phyloP scores from a whole-genome alignment of 768 basidiomycete species.

The Lanmaoa pseudosensibilis region DNA sequence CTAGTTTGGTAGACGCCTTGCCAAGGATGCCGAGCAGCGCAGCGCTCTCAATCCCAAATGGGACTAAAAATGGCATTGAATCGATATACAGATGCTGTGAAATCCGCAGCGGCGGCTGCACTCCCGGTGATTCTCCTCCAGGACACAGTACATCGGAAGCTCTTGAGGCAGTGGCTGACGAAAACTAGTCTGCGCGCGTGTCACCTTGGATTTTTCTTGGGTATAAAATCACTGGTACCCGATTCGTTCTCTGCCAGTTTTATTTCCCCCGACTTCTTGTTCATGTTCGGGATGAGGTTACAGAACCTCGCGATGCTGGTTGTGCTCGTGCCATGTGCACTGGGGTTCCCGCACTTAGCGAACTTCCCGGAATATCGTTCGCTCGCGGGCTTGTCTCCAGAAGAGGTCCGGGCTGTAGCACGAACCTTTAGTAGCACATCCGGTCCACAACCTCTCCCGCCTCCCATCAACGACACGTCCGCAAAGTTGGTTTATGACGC shows the following conservation, averaged over 20 bases:
- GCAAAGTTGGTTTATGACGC: constrained; percentile 23
- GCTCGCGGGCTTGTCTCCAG: constrained; percentile 17
- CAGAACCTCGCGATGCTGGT: constrained; percentile 5
- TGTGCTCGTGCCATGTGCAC: constrained; percentile 4
- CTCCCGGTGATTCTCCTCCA: background rate
- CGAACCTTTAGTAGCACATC: constrained; percentile 19
- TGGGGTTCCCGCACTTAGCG: constrained; percentile 15
- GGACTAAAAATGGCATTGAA: background rate
- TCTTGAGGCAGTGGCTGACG: background rate
- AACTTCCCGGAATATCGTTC: constrained; percentile 24
- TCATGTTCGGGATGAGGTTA: background rate
- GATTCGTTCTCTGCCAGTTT: background rate
- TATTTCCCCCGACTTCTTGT: background rate
- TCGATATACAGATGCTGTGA: background rate
- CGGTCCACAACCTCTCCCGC: constrained; percentile 24
- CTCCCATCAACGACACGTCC: constrained; percentile 24
- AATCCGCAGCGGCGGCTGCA: background rate
- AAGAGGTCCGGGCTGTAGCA: constrained; percentile 16
- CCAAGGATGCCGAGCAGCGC: background rate
- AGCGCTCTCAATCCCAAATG: background rate
- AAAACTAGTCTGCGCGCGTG: background rate
- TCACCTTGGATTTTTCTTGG: background rate
- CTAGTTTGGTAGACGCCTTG: background rate
- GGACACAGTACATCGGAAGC: background rate
- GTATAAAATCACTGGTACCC: constrained; percentile 1